phyloP scores from a whole-genome alignment of 768 basidiomycete species.

The Chalciporus sphaerocephalus region DNA sequence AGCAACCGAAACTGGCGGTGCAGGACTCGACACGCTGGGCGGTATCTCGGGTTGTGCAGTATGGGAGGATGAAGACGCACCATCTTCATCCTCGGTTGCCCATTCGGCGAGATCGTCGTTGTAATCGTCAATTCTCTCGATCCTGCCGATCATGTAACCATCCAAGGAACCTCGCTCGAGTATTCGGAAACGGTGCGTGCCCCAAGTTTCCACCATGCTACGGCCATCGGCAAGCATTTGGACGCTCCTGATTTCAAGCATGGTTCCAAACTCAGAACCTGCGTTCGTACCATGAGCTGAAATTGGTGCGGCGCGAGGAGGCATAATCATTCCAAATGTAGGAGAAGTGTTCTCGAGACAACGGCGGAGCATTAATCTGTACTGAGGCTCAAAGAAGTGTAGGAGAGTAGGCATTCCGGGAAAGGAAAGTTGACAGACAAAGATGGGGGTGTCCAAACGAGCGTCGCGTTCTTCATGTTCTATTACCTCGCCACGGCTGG shows the following conservation, averaged over 20 bases:
- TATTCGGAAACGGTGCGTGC: slow-evolving; percentile 73
- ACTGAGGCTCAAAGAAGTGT: slow-evolving; percentile 93
- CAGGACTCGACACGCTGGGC: slow-evolving; percentile 8
- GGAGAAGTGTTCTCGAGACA: slow-evolving; percentile 74
- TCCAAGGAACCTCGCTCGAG: slow-evolving; percentile 80
- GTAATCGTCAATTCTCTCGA: slow-evolving; percentile 54
- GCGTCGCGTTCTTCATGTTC: slow-evolving; percentile 74
- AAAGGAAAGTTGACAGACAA: slow-evolving; percentile 85
- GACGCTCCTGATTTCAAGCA: slow-evolving; percentile 83
- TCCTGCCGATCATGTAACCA: slow-evolving; percentile 83
- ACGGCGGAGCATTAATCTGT: slow-evolving; percentile 95
- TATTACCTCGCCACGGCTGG: slow-evolving; percentile 59
- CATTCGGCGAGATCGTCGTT: slow-evolving; percentile 33
- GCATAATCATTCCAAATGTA: slow-evolving; percentile 93
- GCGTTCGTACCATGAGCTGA: slow-evolving; percentile 15
- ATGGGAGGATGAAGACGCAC: slow-evolving; percentile 9
- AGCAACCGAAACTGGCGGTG: slow-evolving; percentile 1
- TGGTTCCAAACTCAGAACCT: slow-evolving; percentile 74
- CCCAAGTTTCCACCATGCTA: slow-evolving; percentile 77
- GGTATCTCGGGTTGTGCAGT: slow-evolving; percentile 1
- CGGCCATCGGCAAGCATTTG: slow-evolving; percentile 88
- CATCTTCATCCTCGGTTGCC: slow-evolving; percentile 15
- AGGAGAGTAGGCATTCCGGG: slow-evolving; percentile 86
- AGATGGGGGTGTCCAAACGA: slow-evolving; percentile 84
- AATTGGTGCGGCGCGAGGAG: slow-evolving; percentile 39